These are phyloP conservation scores for Apiotrichum brassicae DNA, from an alignment of 1,284 basidiomycete species.

Conservation along the genomic window DNA sequence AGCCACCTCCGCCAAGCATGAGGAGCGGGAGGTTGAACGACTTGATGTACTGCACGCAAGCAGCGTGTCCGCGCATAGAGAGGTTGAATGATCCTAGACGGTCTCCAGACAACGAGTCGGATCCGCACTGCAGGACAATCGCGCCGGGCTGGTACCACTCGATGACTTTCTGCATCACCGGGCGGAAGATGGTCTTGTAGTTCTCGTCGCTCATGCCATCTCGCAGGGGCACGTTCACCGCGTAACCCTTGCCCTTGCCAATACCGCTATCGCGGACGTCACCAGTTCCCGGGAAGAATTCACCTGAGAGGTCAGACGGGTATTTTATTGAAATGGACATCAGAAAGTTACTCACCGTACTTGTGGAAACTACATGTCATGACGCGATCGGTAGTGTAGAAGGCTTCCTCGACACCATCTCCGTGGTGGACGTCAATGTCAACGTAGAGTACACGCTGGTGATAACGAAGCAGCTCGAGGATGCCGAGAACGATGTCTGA, in stretches of 20 bases:
- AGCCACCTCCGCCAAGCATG: slow-evolving; percentile 92
- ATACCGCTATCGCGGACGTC: slow-evolving; percentile 90
- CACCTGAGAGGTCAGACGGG: not conserved
- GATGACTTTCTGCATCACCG: slow-evolving; percentile 92
- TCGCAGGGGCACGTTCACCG: slow-evolving; percentile 89
- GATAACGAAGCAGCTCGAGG: slow-evolving; percentile 87
- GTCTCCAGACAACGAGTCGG: slow-evolving; percentile 96
- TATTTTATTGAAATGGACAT: not conserved
- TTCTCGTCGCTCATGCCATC: slow-evolving; percentile 95
- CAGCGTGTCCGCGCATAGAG: slow-evolving; percentile 96
- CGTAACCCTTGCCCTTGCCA: slow-evolving; percentile 85
- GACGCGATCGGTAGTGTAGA: slow-evolving; percentile 96
- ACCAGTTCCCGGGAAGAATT: slow-evolving; percentile 98
- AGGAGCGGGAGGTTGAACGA: slow-evolving; percentile 89
- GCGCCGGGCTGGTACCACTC: slow-evolving; percentile 92
- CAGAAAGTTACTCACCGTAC: slow-evolving; percentile 76
- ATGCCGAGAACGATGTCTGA: slow-evolving; percentile 90
- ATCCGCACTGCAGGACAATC: slow-evolving; percentile 95
- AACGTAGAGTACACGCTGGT: slow-evolving; percentile 91
- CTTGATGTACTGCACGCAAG: slow-evolving; percentile 96
- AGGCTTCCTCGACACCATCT: slow-evolving; percentile 98
- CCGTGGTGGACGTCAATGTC: slow-evolving; percentile 99
- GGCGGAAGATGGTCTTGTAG: slow-evolving; percentile 93
- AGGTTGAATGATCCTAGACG: slow-evolving; percentile 94
- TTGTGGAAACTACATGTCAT: slow-evolving; percentile 99